These are phyloP conservation scores for Hypericum perforatum DNA, from an alignment of 345 rosid species.

Conservation along the genomic window DNA sequence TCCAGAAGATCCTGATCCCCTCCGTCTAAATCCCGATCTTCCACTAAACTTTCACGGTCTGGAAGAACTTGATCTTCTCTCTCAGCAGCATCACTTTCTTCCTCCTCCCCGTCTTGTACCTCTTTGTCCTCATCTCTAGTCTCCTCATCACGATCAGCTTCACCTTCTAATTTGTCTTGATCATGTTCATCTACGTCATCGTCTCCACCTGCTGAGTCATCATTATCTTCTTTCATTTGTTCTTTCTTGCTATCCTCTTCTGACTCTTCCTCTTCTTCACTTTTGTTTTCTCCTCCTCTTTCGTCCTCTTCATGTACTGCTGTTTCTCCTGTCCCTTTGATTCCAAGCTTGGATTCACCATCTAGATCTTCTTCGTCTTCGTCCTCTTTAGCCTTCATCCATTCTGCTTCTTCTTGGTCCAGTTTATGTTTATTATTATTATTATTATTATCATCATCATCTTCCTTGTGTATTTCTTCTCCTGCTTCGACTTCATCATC, in stretches of 20 bases:
- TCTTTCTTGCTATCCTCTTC: too few species aligned
- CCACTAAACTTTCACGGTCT: constrained; percentile 21
- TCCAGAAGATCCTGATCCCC: constrained; percentile 11
- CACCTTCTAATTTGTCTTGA: constrained; percentile 24
- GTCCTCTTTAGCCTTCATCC: constrained; percentile 19
- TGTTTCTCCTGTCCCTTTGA: constrained; percentile 27
- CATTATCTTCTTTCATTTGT: too few species aligned
- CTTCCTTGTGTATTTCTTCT: constrained; percentile 23
- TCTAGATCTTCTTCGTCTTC: constrained; percentile 15
- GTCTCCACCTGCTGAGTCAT: constrained; percentile 6
- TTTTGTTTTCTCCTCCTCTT: constrained; percentile 3
- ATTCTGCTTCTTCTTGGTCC: constrained; percentile 23
- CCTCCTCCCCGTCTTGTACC: constrained; percentile 16
- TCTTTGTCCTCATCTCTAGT: constrained; percentile 36
- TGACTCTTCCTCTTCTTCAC: constrained; percentile 8
- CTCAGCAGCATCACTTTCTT: constrained; percentile 25
- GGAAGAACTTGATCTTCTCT: constrained; percentile 28
- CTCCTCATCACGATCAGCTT: constrained; percentile 40
- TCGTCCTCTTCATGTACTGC: constrained; percentile 28
- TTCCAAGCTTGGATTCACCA: constrained; percentile 9
- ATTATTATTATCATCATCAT: too few species aligned
- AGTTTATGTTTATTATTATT: constrained; percentile 23
- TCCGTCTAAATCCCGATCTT: constrained; percentile 12
- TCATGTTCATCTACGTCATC: constrained; percentile 20
- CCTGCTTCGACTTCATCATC: constrained; percentile 24